Base-by-base conservation (phyloP, 1,284 basidiomycete genomes). In the Microbotryum lychnidis-dioicae region DNA sequence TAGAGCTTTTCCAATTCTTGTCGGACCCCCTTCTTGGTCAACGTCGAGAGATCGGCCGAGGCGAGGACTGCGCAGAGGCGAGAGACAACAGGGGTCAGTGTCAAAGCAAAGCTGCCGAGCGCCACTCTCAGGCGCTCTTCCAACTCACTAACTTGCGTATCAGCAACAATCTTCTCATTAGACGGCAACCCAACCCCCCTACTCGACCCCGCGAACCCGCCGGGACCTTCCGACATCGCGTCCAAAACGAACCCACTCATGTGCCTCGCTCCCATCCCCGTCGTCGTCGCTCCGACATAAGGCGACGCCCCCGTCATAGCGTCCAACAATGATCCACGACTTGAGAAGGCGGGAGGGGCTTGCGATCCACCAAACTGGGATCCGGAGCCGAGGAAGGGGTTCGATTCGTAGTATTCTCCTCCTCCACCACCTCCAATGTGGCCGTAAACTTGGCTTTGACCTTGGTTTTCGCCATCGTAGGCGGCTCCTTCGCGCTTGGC, bases 21-120 rank as follows among this genome's bases (percentile, higher is more conserved):
- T 54, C 92, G 82, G 58, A 97, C 86, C 69, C 86, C 86, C 69
- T 91, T 84, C 79, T 96, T 96, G 54, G 91, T 94, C 60, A 94
- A 81, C 23, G 83, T 84, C 72, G 91, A 90, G 58, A 96, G 79
- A 76, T 96, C 90, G 0, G 89, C 89, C 25, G 79, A 77, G 21
- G 80, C 80, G 60, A 94, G 79, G 48, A 93, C 81, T 37, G 83
- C 80, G 61, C 85, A 80, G 4, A 29, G 25, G n/a, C 61, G 47
- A 50, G 27, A 23, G 49, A 46, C n/a, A 20, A 50, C 29, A 25
- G 20, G 27, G 49, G 20, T 10, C 16, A 27, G 44, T 27, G 21
- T 29, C 7, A 50, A 8, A 2, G 25, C 25, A 3, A 46, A 57
- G 37, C 51, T 21, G n/a, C 33, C 18, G 27, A 45, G 54, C 9